Evolutionary conservation across 2,329 filamentous ascomycete genomes (phyloP), one percentile per base, ranked within the genome.

Genomic region (Sporothrix dimorphospora): DNA sequence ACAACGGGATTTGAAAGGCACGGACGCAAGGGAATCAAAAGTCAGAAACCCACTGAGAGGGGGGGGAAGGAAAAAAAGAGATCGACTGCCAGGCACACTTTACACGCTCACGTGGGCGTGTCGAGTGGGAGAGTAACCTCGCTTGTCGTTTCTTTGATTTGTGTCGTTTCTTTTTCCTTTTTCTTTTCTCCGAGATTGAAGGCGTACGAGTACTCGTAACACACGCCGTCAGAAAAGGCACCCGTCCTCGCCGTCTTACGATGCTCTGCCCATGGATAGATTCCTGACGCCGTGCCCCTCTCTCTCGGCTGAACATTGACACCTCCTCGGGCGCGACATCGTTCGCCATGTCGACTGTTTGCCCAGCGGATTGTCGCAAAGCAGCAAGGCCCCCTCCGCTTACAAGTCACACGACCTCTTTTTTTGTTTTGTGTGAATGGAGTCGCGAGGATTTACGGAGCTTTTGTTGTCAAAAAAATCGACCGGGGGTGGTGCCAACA

Each of bases 21-120:
- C 14, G 61, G 61, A 66, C 61, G 61, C 61, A 66, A 66, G 61
- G 61, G 61, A 47, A 21, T 14, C 40, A 47, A 27, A 30, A 30
- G n/a, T n/a, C n/a, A n/a, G n/a, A n/a, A n/a, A n/a, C n/a, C 21
- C 11, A 27, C n/a, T n/a, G 7, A 11, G 4, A n/a, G 30, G 6
- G 30, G 30, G 30, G 30, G 30, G 30, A 38, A 61, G 21, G 16
- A 16, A 40, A 40, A 61, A 34, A 27, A 40, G 14, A 19, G 14
- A 19, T 66, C 21, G 57, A 42, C 34, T 14, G 21, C 38, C 24
- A n/a, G 40, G 61, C 61, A 66, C 61, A 30, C 34, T 42, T 42
- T 21, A 53, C 55, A 19, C 38, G 38, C 38, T 27, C 61, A 16
- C 40, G 38, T 8, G 40, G 5, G 42, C n/a, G 42, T 27, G 16